Evolutionary conservation across 805 yeast species (phyloP).

Genomic region (Saccharomycopsis sp.): DNA sequence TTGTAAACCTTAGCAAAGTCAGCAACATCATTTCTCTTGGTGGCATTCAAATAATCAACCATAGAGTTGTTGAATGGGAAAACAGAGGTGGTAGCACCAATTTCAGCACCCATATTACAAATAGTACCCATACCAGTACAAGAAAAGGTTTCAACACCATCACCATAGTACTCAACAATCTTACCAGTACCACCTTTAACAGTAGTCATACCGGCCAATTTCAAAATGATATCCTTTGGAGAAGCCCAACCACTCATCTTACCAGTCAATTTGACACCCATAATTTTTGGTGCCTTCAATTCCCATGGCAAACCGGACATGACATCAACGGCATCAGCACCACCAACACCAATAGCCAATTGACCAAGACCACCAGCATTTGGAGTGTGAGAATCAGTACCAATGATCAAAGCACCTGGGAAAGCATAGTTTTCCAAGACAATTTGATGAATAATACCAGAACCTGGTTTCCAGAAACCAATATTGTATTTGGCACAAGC

Average conservation of each 20-base stretch:
- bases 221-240: constrained; percentile 91
- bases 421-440: constrained; percentile 92
- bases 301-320: constrained; percentile 95
- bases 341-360: constrained; percentile 98
- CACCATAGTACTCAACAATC: constrained; percentile 94
- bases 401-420: constrained; percentile 95
- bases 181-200: constrained; percentile 98
- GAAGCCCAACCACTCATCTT: constrained; percentile 90
- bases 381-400: constrained; percentile 97
- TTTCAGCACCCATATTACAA: constrained; percentile 99
- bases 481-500: constrained; percentile 94
- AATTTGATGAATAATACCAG: constrained; percentile 96
- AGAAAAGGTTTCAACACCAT: constrained; percentile 84
- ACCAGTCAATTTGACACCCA: constrained; percentile 94
- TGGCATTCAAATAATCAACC: constrained; percentile 78
- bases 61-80: constrained; percentile 82
- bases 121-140: constrained; percentile 99
- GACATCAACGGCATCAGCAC: constrained; percentile 98
- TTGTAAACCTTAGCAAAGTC: constrained; percentile 66
- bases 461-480: constrained; percentile 99
- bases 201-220: constrained; percentile 87
- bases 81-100: constrained; percentile 95
- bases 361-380: constrained; percentile 98
- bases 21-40: constrained; percentile 78
- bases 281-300: constrained; percentile 90